phyloP scores from a whole-genome alignment of 2,329 filamentous ascomycete genomes.

The Cercospora zeae-maydis region DNA sequence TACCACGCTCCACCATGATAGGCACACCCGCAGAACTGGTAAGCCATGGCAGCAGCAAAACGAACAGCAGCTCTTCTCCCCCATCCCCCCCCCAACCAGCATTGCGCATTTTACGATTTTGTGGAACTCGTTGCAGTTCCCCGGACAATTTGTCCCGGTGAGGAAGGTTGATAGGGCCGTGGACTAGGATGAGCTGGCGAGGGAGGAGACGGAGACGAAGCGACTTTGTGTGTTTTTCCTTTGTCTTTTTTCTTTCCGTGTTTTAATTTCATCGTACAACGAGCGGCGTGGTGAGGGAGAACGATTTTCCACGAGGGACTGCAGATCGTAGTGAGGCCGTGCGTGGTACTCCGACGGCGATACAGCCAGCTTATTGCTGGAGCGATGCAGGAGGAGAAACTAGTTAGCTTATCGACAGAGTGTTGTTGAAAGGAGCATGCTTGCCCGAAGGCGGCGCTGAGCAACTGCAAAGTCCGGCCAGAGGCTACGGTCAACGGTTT shows the following conservation, averaged over 20 bases:
- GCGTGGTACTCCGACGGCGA: constrained; percentile 17
- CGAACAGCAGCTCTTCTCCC: constrained; percentile 13
- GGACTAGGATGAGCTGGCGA: too few species aligned
- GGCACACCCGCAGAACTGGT: background rate
- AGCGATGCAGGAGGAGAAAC: constrained; percentile 18
- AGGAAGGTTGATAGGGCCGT: too few species aligned
- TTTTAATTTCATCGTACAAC: too few species aligned
- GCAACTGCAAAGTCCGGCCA: too few species aligned
- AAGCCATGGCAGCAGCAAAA: constrained; percentile 14
- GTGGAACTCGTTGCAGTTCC: too few species aligned
- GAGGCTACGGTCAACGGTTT: too few species aligned
- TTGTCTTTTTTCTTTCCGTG: too few species aligned
- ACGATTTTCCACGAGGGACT: background rate
- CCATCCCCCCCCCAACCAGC: too few species aligned
- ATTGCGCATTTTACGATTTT: too few species aligned
- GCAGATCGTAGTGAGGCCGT: constrained; percentile 16
- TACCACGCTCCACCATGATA: background rate
- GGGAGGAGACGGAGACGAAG: too few species aligned
- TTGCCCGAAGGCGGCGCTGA: background rate
- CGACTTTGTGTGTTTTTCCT: too few species aligned
- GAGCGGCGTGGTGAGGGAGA: constrained; percentile 4
- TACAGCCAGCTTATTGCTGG: constrained; percentile 20
- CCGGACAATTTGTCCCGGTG: too few species aligned
- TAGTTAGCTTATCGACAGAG: constrained; percentile 17
- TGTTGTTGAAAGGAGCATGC: background rate